Base-by-base conservation (phyloP, 441 rosid genomes). In the Populus hybrid region DNA sequence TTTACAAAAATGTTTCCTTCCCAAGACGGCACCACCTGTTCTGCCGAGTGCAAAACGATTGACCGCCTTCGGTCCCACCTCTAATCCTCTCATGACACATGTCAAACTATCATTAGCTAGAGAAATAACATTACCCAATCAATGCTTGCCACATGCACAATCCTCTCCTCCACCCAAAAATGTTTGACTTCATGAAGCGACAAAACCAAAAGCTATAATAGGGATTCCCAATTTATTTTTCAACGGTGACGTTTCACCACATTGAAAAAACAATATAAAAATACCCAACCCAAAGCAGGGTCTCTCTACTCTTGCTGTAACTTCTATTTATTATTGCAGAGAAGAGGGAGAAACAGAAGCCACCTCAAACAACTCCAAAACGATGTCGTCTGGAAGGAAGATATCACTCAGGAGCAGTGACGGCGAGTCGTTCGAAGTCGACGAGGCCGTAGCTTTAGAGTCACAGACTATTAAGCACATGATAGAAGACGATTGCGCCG, bases 351-450 rank as follows among this genome's bases (percentile, higher is more conserved):
- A 50, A 50, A 16, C 56, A 50, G 20, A 50, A 50, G 56, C 56
- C 56, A 14, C 56, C 7, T 14, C 59, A 50, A 50, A 3, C 59
- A 50, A 14, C 20, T 50, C 59, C 59, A 50, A 36, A 69, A 70
- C 69, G 76, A 79, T 73, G 80, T 67, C 77, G 74, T 70, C 79
- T 20, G 28, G 53, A 21, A 79, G 40, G 73, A 79, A 79, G 81
- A 79, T 83, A 3, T 75, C 78, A 2, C 75, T 89, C 36, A 85
- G 68, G 82, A 85, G 88, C 75, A 76, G 73, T 24, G 91, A 89
- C 76, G 87, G 86, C 0, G 89, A 87, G 71, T 20, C 79, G 63
- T 88, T 89, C 72, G 90, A 85, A 82, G 91, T 89, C 71, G 88
- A 85, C 7, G 88, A 86, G 66, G 80, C 76, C 24, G 91, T 89